Evolutionary conservation across 2,329 filamentous ascomycete species (phyloP).

Genomic region (Fusarium sp.): DNA sequence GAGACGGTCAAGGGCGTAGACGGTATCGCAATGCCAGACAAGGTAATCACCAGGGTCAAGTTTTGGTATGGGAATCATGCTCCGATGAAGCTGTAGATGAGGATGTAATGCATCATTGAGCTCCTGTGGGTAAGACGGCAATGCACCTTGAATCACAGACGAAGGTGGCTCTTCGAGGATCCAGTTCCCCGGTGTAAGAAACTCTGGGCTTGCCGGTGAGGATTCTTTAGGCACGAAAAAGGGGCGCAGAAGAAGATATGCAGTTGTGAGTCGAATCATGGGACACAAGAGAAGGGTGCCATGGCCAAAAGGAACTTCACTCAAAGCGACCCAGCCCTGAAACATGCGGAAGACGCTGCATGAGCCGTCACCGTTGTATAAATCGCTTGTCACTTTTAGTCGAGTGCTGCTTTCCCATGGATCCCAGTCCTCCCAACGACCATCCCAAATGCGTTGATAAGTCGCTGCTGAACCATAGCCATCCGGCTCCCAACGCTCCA

Average conservation of each 20-base stretch:
- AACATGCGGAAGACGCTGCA: slow-evolving; percentile 82
- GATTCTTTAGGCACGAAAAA: slow-evolving; percentile 67
- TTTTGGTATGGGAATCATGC: slow-evolving; percentile 74
- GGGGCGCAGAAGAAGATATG: slow-evolving; percentile 79
- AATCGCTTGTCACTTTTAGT: slow-evolving; percentile 69
- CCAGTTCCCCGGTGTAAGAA: slow-evolving; percentile 63
- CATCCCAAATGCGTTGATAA: slow-evolving; percentile 73
- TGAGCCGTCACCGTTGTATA: slow-evolving; percentile 77
- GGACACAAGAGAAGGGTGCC: slow-evolving; percentile 79
- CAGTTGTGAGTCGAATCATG: slow-evolving; percentile 73
- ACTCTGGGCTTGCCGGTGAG: slow-evolving; percentile 49
- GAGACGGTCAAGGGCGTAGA: slow-evolving; percentile 74
- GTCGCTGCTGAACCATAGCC: slow-evolving; percentile 68
- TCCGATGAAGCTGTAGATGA: slow-evolving; percentile 70
- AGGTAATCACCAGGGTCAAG: slow-evolving; percentile 80
- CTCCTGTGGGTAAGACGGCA: slow-evolving; percentile 74
- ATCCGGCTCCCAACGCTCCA: slow-evolving; percentile 72
- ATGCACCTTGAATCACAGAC: slow-evolving; percentile 72
- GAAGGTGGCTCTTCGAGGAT: slow-evolving; percentile 54
- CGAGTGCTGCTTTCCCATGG: slow-evolving; percentile 77
- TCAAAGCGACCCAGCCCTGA: slow-evolving; percentile 79
- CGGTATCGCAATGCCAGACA: slow-evolving; percentile 75
- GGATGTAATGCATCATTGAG: slow-evolving; percentile 72
- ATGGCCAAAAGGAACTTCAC: slow-evolving; percentile 69
- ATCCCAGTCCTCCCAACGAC: slow-evolving; percentile 79